These are phyloP conservation scores for Arachis stenosperma DNA, from an alignment of 306 rosid species.

Conservation along the genomic window DNA sequence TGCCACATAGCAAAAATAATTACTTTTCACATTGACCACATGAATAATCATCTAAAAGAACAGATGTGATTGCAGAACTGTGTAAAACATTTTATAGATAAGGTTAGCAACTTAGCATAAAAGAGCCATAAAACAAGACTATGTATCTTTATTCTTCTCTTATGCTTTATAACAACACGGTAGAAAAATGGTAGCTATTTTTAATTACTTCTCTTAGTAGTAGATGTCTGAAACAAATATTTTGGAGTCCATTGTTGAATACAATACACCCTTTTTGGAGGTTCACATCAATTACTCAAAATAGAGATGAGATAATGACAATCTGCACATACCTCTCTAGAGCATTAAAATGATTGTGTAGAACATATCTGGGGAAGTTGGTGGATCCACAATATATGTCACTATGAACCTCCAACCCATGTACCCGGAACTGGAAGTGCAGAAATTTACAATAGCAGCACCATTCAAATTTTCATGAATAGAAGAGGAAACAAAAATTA, in stretches of 20 bases:
- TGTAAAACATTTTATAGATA: too few species aligned
- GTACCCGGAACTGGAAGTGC: constrained; percentile 83
- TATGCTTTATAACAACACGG: constrained; percentile 24
- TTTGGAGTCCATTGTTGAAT: constrained; percentile 8
- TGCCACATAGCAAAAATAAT: too few species aligned
- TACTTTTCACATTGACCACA: too few species aligned
- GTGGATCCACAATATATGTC: constrained; percentile 83
- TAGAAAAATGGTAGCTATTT: constrained; percentile 3
- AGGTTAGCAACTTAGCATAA: background rate
- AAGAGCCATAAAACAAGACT: constrained; percentile 6
- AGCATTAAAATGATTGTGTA: constrained; percentile 93
- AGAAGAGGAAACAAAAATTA: background rate
- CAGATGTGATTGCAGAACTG: too few species aligned
- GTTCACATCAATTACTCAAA: background rate
- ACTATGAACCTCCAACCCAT: constrained; percentile 68
- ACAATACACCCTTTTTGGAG: background rate
- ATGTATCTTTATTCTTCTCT: constrained; percentile 24
- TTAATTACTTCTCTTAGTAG: constrained; percentile 28
- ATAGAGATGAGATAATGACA: constrained; percentile 12
- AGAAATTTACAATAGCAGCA: constrained; percentile 18
- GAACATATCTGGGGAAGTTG: constrained; percentile 78
- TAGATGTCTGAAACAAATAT: constrained; percentile 12
- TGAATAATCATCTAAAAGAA: too few species aligned
- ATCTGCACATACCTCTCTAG: constrained; percentile 78
- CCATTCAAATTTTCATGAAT: constrained; percentile 15